phyloP scores from a whole-genome alignment of 2,329 filamentous ascomycete species.

The Cercospora brassicicola region DNA sequence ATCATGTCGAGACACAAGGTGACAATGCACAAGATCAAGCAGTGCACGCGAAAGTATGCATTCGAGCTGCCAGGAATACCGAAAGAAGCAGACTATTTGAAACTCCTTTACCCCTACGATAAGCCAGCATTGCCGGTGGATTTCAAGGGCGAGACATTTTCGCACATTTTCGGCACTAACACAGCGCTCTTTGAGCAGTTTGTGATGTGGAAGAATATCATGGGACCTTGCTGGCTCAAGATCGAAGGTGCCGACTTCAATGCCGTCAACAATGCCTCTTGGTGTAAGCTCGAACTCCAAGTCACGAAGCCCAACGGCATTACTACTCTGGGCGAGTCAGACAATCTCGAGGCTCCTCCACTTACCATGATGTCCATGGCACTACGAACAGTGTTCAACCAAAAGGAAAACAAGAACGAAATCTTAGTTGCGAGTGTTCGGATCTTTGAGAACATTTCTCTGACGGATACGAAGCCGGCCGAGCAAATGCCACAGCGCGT shows the following conservation, averaged over 20 bases:
- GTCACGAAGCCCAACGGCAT: conserved; percentile 77
- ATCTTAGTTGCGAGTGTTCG: conserved; percentile 88
- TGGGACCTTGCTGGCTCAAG: conserved; percentile 97
- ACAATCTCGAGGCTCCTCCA: conserved; percentile 79
- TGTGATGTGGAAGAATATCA: conserved; percentile 97
- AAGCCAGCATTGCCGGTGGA: conserved; percentile 73
- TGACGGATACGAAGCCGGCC: conserved; percentile 83
- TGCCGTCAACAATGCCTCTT: conserved; percentile 85
- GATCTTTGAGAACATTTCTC: conserved; percentile 84
- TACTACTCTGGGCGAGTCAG: conserved; percentile 69
- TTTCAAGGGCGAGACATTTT: conserved; percentile 81
- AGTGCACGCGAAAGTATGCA: conserved; percentile 85
- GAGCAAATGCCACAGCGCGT: conserved; percentile 86
- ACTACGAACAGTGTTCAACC: conserved; percentile 82
- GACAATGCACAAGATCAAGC: conserved; percentile 89
- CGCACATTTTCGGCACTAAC: conserved; percentile 88
- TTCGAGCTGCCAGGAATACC: conserved; percentile 88
- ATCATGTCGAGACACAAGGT: conserved; percentile 88
- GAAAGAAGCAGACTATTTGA: conserved; percentile 86
- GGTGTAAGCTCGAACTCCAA: conserved; percentile 91
- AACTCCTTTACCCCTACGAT: conserved; percentile 92
- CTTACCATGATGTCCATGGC: conserved; percentile 95
- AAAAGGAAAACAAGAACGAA: conserved; percentile 93
- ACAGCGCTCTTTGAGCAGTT: conserved; percentile 97
- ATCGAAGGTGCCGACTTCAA: conserved; percentile 83